Percentiles rank a stretch among this genome's conserved stretches.
Evolutionary conservation across 495 filamentous ascomycete species (phyloP).

Genomic region (Annulohypoxylon bovei): DNA sequence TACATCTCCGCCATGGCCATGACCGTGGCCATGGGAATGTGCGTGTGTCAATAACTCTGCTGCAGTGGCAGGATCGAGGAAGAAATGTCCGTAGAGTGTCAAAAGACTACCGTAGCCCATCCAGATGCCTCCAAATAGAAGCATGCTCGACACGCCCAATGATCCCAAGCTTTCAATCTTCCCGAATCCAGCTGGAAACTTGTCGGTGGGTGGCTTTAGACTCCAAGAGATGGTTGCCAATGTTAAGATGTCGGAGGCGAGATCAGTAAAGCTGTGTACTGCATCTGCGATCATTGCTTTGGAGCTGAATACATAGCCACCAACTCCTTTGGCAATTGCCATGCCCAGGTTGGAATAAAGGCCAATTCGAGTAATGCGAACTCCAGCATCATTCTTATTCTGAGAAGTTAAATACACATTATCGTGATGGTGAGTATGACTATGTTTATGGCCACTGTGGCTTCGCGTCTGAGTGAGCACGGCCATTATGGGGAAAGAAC

Average conservation of each 20-base stretch:
- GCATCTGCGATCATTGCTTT: slow-evolving; percentile 94
- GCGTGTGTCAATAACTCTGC: slow-evolving; percentile 68
- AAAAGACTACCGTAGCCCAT: slow-evolving; percentile 85
- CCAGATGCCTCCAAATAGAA: slow-evolving; percentile 86
- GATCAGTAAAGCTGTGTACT: slow-evolving; percentile 92
- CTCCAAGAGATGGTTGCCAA: slow-evolving; percentile 93
- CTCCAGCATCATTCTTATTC: slow-evolving; percentile 92
- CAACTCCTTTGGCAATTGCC: slow-evolving; percentile 91
- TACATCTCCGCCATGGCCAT: slow-evolving; percentile 71
- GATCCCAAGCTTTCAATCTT: slow-evolving; percentile 97
- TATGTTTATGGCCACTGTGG: slow-evolving; percentile 61
- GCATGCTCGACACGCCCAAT: slow-evolving; percentile 87
- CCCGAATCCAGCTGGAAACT: slow-evolving; percentile 90
- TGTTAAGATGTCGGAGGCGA: slow-evolving; percentile 93
- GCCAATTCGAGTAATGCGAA: slow-evolving; percentile 92
- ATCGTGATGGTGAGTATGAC: slow-evolving; percentile 75
- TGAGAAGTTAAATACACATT: slow-evolving; percentile 88
- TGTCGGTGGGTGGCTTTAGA: slow-evolving; percentile 78
- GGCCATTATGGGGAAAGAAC: slow-evolving; percentile 41
- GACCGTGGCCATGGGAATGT: slow-evolving; percentile 67
- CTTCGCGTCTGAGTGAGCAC: slow-evolving; percentile 52
- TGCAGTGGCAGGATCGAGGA: slow-evolving; percentile 70
- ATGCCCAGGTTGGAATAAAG: slow-evolving; percentile 91
- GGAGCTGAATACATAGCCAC: slow-evolving; percentile 93
- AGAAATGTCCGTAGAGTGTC: slow-evolving; percentile 80